phyloP scores from a whole-genome alignment of 2,329 filamentous ascomycete genomes.

The Fusarium papillatum region DNA sequence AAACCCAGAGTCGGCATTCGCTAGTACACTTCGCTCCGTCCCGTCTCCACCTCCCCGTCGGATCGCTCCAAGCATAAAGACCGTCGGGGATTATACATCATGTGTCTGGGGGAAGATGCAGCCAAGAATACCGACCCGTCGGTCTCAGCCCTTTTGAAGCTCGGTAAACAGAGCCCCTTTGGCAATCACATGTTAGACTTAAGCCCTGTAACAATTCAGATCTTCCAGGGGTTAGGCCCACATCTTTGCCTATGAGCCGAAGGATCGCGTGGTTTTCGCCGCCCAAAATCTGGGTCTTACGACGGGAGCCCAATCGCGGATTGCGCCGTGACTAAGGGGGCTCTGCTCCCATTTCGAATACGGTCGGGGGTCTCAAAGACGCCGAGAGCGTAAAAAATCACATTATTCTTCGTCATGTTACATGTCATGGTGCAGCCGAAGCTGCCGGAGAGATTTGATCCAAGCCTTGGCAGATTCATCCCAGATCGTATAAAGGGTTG shows the following conservation, averaged over 20 bases:
- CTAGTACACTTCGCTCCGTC: not conserved
- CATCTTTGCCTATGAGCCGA: slow-evolving; percentile 23
- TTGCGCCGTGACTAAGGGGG: slow-evolving; percentile 3
- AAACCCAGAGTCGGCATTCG: not conserved
- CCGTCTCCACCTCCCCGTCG: not conserved
- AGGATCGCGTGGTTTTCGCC: slow-evolving; percentile 25
- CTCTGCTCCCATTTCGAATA: not conserved
- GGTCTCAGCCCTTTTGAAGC: not conserved
- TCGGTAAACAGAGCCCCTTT: not conserved
- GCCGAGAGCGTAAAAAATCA: slow-evolving; percentile 7
- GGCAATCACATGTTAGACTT: not conserved
- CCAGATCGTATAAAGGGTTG: slow-evolving; percentile 28
- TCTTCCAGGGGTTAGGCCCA: slow-evolving; percentile 8
- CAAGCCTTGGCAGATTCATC: slow-evolving; percentile 12
- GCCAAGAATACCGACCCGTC: not conserved
- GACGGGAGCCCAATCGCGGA: not conserved
- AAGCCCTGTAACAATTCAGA: slow-evolving; percentile 1
- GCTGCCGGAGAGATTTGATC: slow-evolving; percentile 24
- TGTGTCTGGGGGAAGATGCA: not conserved
- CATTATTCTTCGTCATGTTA: slow-evolving; percentile 14
- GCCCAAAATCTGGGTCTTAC: not conserved
- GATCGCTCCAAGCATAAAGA: not conserved
- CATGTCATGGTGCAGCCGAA: slow-evolving; percentile 13
- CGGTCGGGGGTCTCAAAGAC: not conserved
- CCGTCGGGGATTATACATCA: not conserved